These are phyloP conservation scores for Striga asiatica DNA, from an alignment of 257 asterid species.

Conservation along the genomic window DNA sequence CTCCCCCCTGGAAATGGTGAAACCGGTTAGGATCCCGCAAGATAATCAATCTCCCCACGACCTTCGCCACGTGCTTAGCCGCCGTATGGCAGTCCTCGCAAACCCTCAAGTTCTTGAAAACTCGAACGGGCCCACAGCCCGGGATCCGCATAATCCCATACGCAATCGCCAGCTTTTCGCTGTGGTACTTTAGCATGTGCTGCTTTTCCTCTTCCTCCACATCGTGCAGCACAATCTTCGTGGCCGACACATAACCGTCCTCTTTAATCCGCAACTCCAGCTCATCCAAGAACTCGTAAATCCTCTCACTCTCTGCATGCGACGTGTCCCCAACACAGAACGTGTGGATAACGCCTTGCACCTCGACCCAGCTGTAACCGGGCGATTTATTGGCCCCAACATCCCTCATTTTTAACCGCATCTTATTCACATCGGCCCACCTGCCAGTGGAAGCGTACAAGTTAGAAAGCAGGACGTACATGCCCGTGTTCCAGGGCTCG, in stretches of 20 bases:
- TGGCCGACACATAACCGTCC: slow-evolving; percentile 66
- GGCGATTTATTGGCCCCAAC: slow-evolving; percentile 56
- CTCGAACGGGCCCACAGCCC: slow-evolving; percentile 66
- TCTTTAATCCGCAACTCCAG: slow-evolving; percentile 49
- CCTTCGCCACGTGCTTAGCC: slow-evolving; percentile 64
- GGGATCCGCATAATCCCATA: slow-evolving; percentile 71
- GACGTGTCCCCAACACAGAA: slow-evolving; percentile 76
- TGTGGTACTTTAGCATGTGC: slow-evolving; percentile 78
- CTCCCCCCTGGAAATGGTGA: slow-evolving; percentile 76
- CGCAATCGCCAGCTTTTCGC: slow-evolving; percentile 86
- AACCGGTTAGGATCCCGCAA: slow-evolving; percentile 86
- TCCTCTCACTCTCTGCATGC: slow-evolving; percentile 50
- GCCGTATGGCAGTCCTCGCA: slow-evolving; percentile 90
- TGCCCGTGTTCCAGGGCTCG: slow-evolving; percentile 92
- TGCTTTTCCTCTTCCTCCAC: slow-evolving; percentile 96
- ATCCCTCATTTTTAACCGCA: slow-evolving; percentile 74
- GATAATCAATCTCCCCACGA: slow-evolving; percentile 65
- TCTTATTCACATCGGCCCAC: slow-evolving; percentile 68
- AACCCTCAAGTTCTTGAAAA: slow-evolving; percentile 81
- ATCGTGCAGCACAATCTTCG: slow-evolving; percentile 78
- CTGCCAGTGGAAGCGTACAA: slow-evolving; percentile 82
- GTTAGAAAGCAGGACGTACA: slow-evolving; percentile 86
- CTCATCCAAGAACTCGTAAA: slow-evolving; percentile 69
- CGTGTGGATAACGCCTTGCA: slow-evolving; percentile 53
- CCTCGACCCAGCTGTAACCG: slow-evolving; percentile 96